Evolutionary conservation across 305 asterid genomes (phyloP).

Genomic region (Fraxinus sp.): DNA sequence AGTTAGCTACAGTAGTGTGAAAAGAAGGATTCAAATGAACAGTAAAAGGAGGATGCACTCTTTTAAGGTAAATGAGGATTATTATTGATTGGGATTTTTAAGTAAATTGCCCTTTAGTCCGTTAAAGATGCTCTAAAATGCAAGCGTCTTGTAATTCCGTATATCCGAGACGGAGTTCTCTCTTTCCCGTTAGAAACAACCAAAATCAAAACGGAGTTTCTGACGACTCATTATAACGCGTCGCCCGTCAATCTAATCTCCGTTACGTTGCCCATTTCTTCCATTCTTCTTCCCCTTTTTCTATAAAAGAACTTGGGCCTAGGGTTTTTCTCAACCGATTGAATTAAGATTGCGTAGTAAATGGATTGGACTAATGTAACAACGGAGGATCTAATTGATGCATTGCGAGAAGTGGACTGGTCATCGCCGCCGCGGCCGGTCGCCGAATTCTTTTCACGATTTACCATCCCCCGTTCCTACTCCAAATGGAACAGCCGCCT

Average conservation of each 20-base stretch:
- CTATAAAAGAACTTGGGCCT: not conserved
- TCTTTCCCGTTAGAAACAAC: not conserved
- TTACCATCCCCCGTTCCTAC: constrained; percentile 84
- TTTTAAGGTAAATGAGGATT: no score
- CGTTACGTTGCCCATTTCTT: constrained; percentile 13
- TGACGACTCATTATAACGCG: not conserved
- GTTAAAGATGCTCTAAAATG: not conserved
- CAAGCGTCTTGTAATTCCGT: not conserved
- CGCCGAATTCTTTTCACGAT: constrained; percentile 81
- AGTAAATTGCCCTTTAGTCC: no score
- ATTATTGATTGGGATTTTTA: no score
- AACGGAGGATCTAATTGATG: constrained; percentile 88
- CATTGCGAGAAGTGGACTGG: constrained; percentile 93
- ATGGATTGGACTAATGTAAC: constrained; percentile 99
- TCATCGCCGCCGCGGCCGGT: constrained; percentile 88
- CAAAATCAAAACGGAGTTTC: not conserved
- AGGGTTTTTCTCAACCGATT: constrained; percentile 25
- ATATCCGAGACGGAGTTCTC: not conserved
- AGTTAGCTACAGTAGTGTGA: no score
- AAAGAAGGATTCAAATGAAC: no score
- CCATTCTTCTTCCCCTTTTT: not conserved
- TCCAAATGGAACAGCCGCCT: constrained; percentile 97
- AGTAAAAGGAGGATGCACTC: no score
- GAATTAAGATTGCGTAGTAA: not conserved
- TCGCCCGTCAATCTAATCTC: not conserved